Conservation (phyloP, 2,329 filamentous ascomycete species). For the Canariomyces notabilis region DNA sequence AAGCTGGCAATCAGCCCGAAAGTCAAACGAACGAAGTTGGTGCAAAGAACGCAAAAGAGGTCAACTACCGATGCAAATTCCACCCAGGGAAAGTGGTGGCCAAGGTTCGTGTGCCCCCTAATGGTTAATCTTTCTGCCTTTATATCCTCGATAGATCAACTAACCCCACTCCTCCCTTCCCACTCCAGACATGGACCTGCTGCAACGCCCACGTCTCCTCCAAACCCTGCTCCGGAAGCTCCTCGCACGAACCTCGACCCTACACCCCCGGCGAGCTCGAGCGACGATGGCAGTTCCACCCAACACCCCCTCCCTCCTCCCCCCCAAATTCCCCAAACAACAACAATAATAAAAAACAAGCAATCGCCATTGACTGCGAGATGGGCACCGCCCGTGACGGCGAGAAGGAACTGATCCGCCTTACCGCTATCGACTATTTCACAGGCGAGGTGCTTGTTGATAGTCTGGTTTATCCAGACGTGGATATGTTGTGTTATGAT, state of each 20-base stretch:
- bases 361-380: conserved; percentile 44
- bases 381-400: conserved; percentile 44
- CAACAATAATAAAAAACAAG: not conserved
- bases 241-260: not conserved
- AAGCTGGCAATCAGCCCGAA: not conserved
- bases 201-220: conserved; percentile 1
- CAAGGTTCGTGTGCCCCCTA: too few relatives aligned
- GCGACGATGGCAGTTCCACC: conserved; percentile 11
- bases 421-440: conserved; percentile 49
- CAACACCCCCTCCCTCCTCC: not conserved
- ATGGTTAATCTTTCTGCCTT: too few relatives aligned
- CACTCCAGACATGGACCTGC: conserved; percentile 13
- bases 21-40: too few relatives aligned
- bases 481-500: conserved; percentile 44
- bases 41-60: not conserved
- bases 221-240: conserved; percentile 2
- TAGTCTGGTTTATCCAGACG: conserved; percentile 43
- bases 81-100: not conserved
- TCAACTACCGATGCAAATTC: not conserved
- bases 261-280: not conserved
- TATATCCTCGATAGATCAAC: too few relatives aligned
- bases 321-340: not conserved
- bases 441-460: conserved; percentile 44
- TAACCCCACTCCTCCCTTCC: not conserved
- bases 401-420: conserved; percentile 47